phyloP scores from a whole-genome alignment of 805 yeast genomes.

The Yamadazyma kitorensis region DNA sequence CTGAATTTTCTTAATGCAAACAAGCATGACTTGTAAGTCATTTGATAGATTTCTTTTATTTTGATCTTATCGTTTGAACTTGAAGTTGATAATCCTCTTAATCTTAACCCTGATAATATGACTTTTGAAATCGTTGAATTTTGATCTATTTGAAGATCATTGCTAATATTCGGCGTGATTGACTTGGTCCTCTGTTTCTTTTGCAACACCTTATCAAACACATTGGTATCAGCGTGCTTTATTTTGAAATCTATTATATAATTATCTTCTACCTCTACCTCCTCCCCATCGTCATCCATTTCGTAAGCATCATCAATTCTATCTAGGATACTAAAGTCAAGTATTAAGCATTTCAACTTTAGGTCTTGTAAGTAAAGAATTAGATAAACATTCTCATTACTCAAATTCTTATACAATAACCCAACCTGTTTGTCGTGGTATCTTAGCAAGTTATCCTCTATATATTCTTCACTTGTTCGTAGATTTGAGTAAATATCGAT shows the following conservation, averaged over 20 bases:
- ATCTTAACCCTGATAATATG: slow-evolving; percentile 39
- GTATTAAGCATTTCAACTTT: slow-evolving; percentile 7
- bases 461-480: slow-evolving; percentile 17
- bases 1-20: slow-evolving; percentile 37
- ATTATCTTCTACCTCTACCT: slow-evolving; percentile 1
- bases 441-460: slow-evolving; percentile 15
- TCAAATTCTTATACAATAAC: slow-evolving; percentile 15
- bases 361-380: slow-evolving; percentile 9
- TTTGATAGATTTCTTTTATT: slow-evolving; percentile 39
- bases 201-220: slow-evolving; percentile 36
- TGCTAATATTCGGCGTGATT: slow-evolving; percentile 17
- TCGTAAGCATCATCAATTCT: neutral
- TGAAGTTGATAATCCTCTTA: slow-evolving; percentile 31
- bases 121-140: slow-evolving; percentile 31
- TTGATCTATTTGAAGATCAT: slow-evolving; percentile 25
- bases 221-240: slow-evolving; percentile 11
- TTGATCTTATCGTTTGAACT: slow-evolving; percentile 27
- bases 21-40: slow-evolving; percentile 36
- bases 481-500: slow-evolving; percentile 21
- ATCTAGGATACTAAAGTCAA: slow-evolving; percentile 8
- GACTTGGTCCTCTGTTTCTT: slow-evolving; percentile 16
- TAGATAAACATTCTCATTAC: slow-evolving; percentile 10
- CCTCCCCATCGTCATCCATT: slow-evolving; percentile 1
- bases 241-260: slow-evolving; percentile 9
- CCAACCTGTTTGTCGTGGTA: slow-evolving; percentile 15